Percentiles rank a stretch among this genome's conserved stretches.
Evolutionary conservation across 2,329 filamentous ascomycete genomes (phyloP).

Genomic region (Fusarium devonianum): DNA sequence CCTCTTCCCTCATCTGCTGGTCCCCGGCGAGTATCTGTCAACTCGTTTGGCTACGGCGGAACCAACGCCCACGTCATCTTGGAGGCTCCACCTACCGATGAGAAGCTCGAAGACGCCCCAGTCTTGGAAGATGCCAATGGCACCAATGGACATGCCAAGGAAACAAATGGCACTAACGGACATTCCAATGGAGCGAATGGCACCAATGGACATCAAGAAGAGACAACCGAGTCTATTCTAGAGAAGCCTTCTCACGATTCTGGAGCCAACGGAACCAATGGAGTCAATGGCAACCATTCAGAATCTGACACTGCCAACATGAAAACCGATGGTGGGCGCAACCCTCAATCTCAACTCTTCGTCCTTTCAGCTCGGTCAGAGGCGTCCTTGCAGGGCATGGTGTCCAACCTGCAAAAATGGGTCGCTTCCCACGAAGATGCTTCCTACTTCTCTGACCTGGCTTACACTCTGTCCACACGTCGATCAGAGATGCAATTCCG

Average conservation of each 20-base stretch:
- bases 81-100: conserved; percentile 6
- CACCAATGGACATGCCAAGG: not conserved
- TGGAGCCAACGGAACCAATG: not conserved
- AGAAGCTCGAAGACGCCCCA: not conserved
- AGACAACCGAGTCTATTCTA: not conserved
- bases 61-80: conserved; percentile 28
- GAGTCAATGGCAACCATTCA: not conserved
- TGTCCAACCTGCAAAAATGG: conserved; percentile 17
- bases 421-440: conserved; percentile 1
- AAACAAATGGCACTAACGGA: not conserved
- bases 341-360: conserved; percentile 15
- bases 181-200: not conserved
- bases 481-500: conserved; percentile 16
- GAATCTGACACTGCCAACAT: not conserved
- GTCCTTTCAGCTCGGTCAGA: conserved; percentile 19
- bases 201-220: not conserved
- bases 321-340: not conserved
- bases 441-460: conserved; percentile 17
- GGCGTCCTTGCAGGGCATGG: conserved; percentile 13
- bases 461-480: conserved; percentile 19
- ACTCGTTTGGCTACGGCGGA: conserved; percentile 24
- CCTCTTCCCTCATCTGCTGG: conserved; percentile 3
- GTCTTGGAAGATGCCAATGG: not conserved
- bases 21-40: conserved; percentile 17
- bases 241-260: not conserved